A percentile compares a stretch with the other conserved stretches of the same genome.
Conservation (phyloP, 2,329 filamentous ascomycete species). For the Waltergamsia citrina region DNA sequence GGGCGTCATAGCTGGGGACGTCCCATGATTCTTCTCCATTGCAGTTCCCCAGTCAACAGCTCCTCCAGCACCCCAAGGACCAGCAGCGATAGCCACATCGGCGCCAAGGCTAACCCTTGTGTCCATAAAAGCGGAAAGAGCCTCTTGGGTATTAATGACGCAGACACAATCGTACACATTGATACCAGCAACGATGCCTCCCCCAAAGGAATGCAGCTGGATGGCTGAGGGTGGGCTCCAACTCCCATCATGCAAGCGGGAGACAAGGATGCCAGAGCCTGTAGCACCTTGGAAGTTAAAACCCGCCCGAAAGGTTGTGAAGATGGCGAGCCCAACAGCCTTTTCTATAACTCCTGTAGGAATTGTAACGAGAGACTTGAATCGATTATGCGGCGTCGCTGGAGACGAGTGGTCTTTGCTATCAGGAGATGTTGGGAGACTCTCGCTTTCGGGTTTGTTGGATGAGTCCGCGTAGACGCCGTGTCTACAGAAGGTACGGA, state of each 20-base stretch:
- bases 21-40: slow-evolving; percentile 2
- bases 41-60: slow-evolving; percentile 48
- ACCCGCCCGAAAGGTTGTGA: slow-evolving; percentile 60
- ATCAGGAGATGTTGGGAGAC: slow-evolving; percentile 15
- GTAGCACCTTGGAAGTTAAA: slow-evolving; percentile 57
- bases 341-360: slow-evolving; percentile 51
- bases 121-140: slow-evolving; percentile 67
- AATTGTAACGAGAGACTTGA: slow-evolving; percentile 41
- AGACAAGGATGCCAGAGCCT: slow-evolving; percentile 56
- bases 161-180: slow-evolving; percentile 88
- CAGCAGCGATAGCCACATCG: slow-evolving; percentile 68
- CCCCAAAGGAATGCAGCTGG: slow-evolving; percentile 68
- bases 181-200: slow-evolving; percentile 72
- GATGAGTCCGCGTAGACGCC: slow-evolving; percentile 37
- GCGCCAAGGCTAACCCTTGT: slow-evolving; percentile 69
- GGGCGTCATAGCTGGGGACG: too few species aligned
- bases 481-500: slow-evolving; percentile 79
- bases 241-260: slow-evolving; percentile 50
- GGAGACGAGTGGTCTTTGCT: not conserved
- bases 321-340: slow-evolving; percentile 61
- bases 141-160: slow-evolving; percentile 71
- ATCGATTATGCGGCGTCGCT: slow-evolving; percentile 9
- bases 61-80: slow-evolving; percentile 60
- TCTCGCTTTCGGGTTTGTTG: slow-evolving; percentile 13
- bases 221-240: slow-evolving; percentile 82